Conservation (phyloP, 257 asterid species). For the Phtheirospermum japonicum region DNA sequence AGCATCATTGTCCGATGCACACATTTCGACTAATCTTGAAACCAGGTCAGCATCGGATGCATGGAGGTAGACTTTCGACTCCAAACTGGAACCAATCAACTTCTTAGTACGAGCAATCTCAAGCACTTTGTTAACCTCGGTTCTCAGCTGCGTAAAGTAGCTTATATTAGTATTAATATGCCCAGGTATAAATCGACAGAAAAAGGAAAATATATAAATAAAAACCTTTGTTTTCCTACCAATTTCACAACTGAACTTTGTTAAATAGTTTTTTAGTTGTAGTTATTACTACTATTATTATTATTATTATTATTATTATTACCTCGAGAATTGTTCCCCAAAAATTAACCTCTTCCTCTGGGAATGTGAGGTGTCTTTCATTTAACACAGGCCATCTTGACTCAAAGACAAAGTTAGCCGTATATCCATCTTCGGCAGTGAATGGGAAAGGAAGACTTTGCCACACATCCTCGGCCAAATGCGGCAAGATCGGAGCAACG, state of each 20-base stretch:
- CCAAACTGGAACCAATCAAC: constrained; percentile 91
- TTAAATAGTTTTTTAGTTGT: neutral
- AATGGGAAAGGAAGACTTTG: constrained; percentile 85
- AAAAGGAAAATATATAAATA: neutral
- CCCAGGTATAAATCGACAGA: neutral
- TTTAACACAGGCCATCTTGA: constrained; percentile 73
- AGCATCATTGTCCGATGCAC: constrained; percentile 62
- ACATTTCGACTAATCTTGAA: constrained; percentile 46
- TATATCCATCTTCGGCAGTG: constrained; percentile 54
- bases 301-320: neutral
- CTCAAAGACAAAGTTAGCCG: constrained; percentile 71
- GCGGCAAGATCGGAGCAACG: constrained; percentile 92
- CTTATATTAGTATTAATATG: constrained; percentile 10
- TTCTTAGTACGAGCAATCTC: constrained; percentile 81
- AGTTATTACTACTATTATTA: neutral
- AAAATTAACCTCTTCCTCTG: constrained; percentile 61
- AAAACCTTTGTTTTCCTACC: neutral
- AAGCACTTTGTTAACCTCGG: constrained; percentile 96
- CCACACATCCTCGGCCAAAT: constrained; percentile 97
- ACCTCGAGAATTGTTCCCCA: constrained; percentile 97
- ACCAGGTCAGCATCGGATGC: constrained; percentile 53
- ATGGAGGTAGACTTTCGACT: constrained; percentile 81
- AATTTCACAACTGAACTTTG: neutral
- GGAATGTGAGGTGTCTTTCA: constrained; percentile 54
- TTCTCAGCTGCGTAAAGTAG: constrained; percentile 69